Base-by-base conservation (phyloP, 2,329 filamentous ascomycete genomes). In the Tetracladium maxilliforme region DNA sequence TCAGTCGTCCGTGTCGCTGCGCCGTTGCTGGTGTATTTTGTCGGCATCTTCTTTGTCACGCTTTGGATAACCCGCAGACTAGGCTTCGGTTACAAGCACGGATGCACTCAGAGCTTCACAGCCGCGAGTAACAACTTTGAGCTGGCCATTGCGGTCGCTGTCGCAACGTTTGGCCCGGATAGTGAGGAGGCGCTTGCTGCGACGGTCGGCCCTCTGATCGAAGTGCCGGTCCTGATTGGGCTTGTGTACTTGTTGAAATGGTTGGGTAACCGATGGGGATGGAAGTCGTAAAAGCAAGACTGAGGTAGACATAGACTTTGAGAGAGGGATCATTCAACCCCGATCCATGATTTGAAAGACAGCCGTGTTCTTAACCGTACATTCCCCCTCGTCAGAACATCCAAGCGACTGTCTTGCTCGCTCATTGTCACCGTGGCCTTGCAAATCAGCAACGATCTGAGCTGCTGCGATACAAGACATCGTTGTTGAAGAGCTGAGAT, bases 61-160 rank as follows among this genome's bases (percentile, higher is more conserved):
- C 54, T 90, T 2, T 56, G 54, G 21, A 51, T 73, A 3, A 64
- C 70, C 4, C 58, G 62, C 24, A 62, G 58, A n/a, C 50, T 76
- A n/a, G 77, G 81, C 0, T 84, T 84, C 30, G 70, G 69, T 0
- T 92, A 92, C 43, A 61, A 62, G 18, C 45, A 84, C 1, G 64
- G 66, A 2, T 62, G 65, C 8, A 87, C 82, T 3, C 82, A 92
- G 50, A 84, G 79, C 42, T 90, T 92, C 40, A 92, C 81, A 0
- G 86, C 82, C 0, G 79, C 81, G 2, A 92, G 83, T 45, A 93
- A 93, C 43, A 92, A 93, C 44, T 93, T 93, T 41, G 84, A 93
- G 54, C 55, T 93, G 14, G 82, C 84, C 0, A 92, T 93, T 49
- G 83, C 83, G 0, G 83, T 93, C 0, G 80, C 80, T 0, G 73